These are phyloP conservation scores for Coix lacrymajobi DNA, from an alignment of 176 grass and related monocot species.

Conservation along the genomic window DNA sequence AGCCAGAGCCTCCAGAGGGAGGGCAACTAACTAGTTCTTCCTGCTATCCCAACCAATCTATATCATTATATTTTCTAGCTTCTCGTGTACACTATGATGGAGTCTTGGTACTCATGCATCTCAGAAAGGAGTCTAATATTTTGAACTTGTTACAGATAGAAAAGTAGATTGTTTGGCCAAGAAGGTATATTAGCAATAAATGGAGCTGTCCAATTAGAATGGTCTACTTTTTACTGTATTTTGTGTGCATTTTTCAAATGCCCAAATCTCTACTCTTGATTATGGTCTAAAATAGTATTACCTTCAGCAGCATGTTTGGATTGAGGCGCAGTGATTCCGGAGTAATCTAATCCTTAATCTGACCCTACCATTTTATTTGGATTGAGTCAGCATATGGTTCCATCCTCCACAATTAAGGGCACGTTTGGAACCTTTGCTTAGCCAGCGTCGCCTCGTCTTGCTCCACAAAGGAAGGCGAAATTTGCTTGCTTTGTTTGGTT, in stretches of 20 bases:
- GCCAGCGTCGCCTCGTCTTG: too few relatives aligned
- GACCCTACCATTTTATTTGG: not conserved
- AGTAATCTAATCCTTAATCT: not conserved
- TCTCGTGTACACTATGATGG: not conserved
- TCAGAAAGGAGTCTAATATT: not conserved
- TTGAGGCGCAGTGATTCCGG: not conserved
- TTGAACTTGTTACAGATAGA: not conserved
- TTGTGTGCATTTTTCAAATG: not conserved
- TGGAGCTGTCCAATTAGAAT: not conserved
- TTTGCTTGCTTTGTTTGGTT: too few relatives aligned
- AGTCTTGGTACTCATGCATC: not conserved
- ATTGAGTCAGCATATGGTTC: not conserved
- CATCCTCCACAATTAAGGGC: not conserved
- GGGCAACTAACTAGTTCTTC: not conserved
- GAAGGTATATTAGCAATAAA: not conserved
- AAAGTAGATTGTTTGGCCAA: not conserved
- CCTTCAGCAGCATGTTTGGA: not conserved
- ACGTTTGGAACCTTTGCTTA: not conserved
- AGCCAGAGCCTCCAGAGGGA: not conserved
- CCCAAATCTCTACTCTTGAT: not conserved
- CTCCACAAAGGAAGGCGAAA: too few relatives aligned
- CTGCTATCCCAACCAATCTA: not conserved
- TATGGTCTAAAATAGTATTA: not conserved
- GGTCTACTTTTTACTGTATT: not conserved
- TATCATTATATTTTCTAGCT: not conserved